phyloP scores from a whole-genome alignment of 1,284 basidiomycete species.

The Omphalotus olearius region DNA sequence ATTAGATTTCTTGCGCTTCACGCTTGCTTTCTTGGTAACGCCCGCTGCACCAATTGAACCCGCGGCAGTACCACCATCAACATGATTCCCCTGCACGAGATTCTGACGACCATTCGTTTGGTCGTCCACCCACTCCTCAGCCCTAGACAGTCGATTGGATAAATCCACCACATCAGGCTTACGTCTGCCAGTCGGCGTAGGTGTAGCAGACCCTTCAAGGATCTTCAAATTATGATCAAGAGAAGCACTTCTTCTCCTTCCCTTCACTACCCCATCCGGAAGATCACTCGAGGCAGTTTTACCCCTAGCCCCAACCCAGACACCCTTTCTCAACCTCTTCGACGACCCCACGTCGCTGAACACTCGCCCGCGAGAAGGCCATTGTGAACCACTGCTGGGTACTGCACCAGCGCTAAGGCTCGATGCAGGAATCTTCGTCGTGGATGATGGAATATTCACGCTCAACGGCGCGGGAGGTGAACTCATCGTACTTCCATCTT shows the following conservation, averaged over 20 bases:
- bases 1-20: conserved; percentile 12
- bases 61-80: conserved; percentile 2
- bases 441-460: neutral
- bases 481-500: conserved; percentile 6
- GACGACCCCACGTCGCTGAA: conserved; percentile 19
- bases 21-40: conserved; percentile 2
- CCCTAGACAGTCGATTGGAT: conserved; percentile 10
- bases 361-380: conserved; percentile 16
- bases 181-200: too few relatives aligned
- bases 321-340: conserved; percentile 22
- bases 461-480: conserved; percentile 2
- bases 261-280: conserved; percentile 11
- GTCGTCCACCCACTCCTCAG: conserved; percentile 22
- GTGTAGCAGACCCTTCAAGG: neutral
- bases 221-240: conserved; percentile 6
- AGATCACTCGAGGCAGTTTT: neutral
- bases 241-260: conserved; percentile 17
- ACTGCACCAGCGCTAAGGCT: too few relatives aligned
- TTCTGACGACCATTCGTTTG: conserved; percentile 12
- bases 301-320: neutral
- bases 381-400: too few relatives aligned
- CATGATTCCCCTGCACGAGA: neutral
- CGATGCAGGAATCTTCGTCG: too few relatives aligned
- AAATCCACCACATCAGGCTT: too few relatives aligned
- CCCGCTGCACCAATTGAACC: neutral